Base-by-base conservation (phyloP, 352 stramenopile species). In the Phytophthora cajani region DNA sequence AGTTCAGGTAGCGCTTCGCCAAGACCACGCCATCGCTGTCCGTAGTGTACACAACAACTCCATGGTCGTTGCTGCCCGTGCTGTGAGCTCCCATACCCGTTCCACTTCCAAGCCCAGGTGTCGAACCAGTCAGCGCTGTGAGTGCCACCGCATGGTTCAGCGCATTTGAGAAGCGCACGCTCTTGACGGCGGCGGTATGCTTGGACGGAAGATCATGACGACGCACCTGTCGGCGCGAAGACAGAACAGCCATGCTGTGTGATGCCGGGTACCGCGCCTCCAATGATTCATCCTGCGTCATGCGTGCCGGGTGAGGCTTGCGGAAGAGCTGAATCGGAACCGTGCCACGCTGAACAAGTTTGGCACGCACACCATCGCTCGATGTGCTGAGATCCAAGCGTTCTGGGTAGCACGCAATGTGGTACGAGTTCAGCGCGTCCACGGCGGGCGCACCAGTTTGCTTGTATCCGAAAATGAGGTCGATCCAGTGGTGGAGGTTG, bases 381-480 rank as follows among this genome's bases (percentile, higher is more conserved):
- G 91, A 75, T 6, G 75, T 80, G 33, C 79, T 75, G 33, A 95
- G 67, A 77, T 95, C 86, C 54, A 95, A 65, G 23, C 80, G 78
- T 50, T 95, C 88, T 1, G 88, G 88, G 51, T 94, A 92, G 58
- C 86, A 94, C 1, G 81, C 86, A 33, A 92, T 89, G 56, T 97
- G 86, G 74, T 99, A 99, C 23, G 98, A 77, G 63, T 99, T 99
- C 62, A 94, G 72, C 0, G 87, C 83, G 55, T 97, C 83, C 19
- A 97, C 84, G 0, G 97, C 94, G 11, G 79, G 73, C 46, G 86
- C 74, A 21, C 98, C 97, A 50, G 82, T 77, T 72, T 99, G 98
- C 59, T 99, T 98, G 80, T 89, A 98, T 0, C 98, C 98, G 81
- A 99, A 99, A 27, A 99, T 92, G 27, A 99, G 87, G 84, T 99